Evolutionary conservation across 225 moss, liverwort and hornwort genomes (phyloP), one percentile per base, ranked within the genome.

Genomic region (Thuidium tamariscinum): DNA sequence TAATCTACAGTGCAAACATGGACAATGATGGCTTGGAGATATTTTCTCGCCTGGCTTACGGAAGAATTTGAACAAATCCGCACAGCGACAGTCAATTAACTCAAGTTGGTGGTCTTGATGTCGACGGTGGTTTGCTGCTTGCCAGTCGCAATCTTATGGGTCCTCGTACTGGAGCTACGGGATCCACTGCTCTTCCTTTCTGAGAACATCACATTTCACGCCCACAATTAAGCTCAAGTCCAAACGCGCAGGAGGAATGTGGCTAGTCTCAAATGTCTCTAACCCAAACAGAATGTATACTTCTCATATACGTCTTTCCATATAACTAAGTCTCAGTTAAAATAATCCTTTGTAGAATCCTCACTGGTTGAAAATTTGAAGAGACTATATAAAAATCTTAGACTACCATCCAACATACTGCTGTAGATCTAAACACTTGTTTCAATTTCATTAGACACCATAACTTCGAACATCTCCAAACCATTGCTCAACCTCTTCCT

Each of bases 121-220:
- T 44, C 77, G 89, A 83, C 60, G 83, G 76, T 32, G 82, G 85
- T 86, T 86, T 89, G 89, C 86, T 56, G 88, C 86, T 93, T 55
- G 88, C 63, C 61, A 92, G 81, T 57, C 92, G 88, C 86, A 93
- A 82, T 82, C 93, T 81, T 78, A 93, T 89, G 51, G 93, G 92
- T 68, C 93, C 93, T 86, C 92, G 86, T 37, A 92, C 79, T 69
- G 92, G 92, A 75, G 84, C 79, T 29, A 69, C 82, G 39, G 92
- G 93, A 88, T 93, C 92, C 79, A 92, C 78, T 74, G 75, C 80
- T 76, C 89, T 89, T 78, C 90, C 93, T 92, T 90, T 93, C 93
- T 93, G 92, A 87, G n/a, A 86, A 44, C 74, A 76, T 8, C 72
- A 49, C 82, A 87, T 74, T 46, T 60, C 12, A 72, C 77, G 79